A percentile compares a stretch with the other conserved stretches of the same genome.
Evolutionary conservation across 2,329 filamentous ascomycete species (phyloP).

Genomic region (Gyromitra esculenta): DNA sequence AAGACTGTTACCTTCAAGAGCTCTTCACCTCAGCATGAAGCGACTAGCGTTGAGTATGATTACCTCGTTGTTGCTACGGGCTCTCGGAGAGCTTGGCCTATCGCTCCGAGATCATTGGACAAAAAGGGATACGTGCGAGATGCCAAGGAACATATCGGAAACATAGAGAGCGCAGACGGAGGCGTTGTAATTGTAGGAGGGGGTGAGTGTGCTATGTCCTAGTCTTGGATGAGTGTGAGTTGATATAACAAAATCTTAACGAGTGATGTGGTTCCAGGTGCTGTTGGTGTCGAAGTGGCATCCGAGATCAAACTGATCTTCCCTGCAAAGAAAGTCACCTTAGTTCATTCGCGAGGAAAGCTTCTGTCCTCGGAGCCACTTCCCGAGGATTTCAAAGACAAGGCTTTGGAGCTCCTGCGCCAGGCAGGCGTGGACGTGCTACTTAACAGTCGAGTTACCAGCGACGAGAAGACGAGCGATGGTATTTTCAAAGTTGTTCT

Average conservation of each 20-base stretch:
- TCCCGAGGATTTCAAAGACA: constrained; percentile 74
- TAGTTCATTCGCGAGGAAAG: constrained; percentile 76
- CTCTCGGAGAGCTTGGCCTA: constrained; percentile 74
- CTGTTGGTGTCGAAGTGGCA: constrained; percentile 84
- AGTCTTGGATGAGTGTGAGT: neutral
- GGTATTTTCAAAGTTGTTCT: constrained; percentile 65
- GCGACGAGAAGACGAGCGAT: constrained; percentile 59
- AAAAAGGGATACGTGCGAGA: constrained; percentile 73
- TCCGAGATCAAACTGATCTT: constrained; percentile 76
- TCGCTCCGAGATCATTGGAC: constrained; percentile 73
- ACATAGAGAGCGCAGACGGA: constrained; percentile 67
- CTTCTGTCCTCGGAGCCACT: constrained; percentile 79
- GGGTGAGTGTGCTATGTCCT: constrained; percentile 61
- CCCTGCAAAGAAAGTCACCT: constrained; percentile 73
- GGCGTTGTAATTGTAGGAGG: constrained; percentile 77
- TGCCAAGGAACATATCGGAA: constrained; percentile 69
- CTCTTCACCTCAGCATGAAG: constrained; percentile 59
- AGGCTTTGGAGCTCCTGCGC: constrained; percentile 68
- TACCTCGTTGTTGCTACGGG: constrained; percentile 79
- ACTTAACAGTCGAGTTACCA: constrained; percentile 66
- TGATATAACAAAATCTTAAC: neutral
- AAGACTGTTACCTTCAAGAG: constrained; percentile 70
- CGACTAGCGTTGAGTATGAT: constrained; percentile 68
- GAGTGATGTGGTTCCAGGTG: constrained; percentile 63
- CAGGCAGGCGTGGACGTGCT: constrained; percentile 73